Evolutionary conservation across 257 asterid species (phyloP).

Genomic region (Scutellaria galericulata): DNA sequence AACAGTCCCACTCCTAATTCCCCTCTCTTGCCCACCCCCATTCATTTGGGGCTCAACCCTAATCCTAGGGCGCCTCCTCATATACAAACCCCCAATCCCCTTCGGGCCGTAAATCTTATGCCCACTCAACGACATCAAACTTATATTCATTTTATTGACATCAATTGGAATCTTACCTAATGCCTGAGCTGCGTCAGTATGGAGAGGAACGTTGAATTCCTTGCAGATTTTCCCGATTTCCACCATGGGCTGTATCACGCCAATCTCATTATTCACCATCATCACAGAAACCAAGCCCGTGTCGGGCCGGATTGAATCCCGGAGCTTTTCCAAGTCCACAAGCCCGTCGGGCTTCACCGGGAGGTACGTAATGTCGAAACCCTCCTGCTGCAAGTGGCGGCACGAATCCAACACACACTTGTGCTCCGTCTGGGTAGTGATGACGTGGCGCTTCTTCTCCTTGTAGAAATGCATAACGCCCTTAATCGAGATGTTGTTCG

Average conservation of each 20-base stretch:
- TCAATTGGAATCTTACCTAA: conserved; percentile 88
- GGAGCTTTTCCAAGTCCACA: conserved; percentile 63
- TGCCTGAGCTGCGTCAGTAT: conserved; percentile 96
- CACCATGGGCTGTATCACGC: conserved; percentile 89
- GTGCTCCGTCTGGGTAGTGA: conserved; percentile 98
- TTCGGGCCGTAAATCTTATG: conserved; percentile 97
- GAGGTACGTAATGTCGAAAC: conserved; percentile 86
- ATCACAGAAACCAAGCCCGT: conserved; percentile 87
- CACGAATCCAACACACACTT: conserved; percentile 95
- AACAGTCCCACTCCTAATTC: conserved; percentile 96
- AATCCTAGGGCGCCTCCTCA: conserved; percentile 92
- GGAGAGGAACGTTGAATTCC: conserved; percentile 78
- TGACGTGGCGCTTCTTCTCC: conserved; percentile 93
- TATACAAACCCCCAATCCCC: conserved; percentile 90
- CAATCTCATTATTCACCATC: conserved; percentile 99
- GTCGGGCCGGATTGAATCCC: conserved; percentile 78
- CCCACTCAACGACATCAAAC: conserved; percentile 96
- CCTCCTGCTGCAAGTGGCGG: conserved; percentile 91
- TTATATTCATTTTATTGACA: conserved; percentile 86
- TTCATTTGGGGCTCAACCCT: conserved; percentile 97
- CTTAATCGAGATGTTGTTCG: conserved; percentile 85
- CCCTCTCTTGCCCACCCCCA: conserved; percentile 99
- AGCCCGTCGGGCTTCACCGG: conserved; percentile 82
- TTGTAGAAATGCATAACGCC: conserved; percentile 88
- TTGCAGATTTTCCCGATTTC: conserved; percentile 91